Evolutionary conservation across 139 green algal genomes (phyloP).

Genomic region (Micractinium conductrix): DNA sequence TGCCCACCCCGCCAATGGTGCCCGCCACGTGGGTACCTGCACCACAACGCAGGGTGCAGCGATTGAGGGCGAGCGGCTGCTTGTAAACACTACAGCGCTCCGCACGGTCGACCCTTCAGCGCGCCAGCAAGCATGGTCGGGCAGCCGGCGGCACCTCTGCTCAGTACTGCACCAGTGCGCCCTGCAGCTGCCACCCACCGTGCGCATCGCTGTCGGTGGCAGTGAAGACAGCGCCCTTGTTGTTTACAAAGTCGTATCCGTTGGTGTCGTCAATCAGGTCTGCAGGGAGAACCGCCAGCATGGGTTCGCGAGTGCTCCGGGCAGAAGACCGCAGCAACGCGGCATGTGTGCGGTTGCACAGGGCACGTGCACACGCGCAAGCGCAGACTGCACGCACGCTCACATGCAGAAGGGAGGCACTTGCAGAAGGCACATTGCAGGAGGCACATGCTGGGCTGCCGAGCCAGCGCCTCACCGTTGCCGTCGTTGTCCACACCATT

Average conservation of each 20-base stretch:
- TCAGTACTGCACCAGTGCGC: neutral
- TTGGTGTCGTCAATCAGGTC: too few relatives aligned
- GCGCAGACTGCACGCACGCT: neutral
- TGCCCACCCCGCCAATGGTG: conserved; percentile 43
- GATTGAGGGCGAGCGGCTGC: too few relatives aligned
- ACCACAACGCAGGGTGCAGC: neutral
- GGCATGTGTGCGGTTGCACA: too few relatives aligned
- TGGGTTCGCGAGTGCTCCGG: too few relatives aligned
- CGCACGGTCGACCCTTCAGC: neutral
- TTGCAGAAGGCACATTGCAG: neutral
- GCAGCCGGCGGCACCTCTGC: too few relatives aligned
- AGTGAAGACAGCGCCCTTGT: neutral
- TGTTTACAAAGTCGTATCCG: conserved; percentile 1
- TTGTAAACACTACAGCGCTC: neutral
- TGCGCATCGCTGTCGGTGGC: neutral
- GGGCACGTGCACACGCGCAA: neutral
- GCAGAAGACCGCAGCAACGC: too few relatives aligned
- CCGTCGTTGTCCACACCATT: conserved; percentile 68
- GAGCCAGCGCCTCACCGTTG: conserved; percentile 50
- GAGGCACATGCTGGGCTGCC: neutral
- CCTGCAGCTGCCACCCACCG: neutral
- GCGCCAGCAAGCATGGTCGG: neutral
- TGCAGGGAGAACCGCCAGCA: too few relatives aligned
- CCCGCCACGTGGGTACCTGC: conserved; percentile 61
- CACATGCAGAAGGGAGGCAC: neutral